A percentile compares a stretch with the other conserved stretches of the same genome.
Evolutionary conservation across 441 rosid genomes (phyloP).

Genomic region (Pelargonium australe): DNA sequence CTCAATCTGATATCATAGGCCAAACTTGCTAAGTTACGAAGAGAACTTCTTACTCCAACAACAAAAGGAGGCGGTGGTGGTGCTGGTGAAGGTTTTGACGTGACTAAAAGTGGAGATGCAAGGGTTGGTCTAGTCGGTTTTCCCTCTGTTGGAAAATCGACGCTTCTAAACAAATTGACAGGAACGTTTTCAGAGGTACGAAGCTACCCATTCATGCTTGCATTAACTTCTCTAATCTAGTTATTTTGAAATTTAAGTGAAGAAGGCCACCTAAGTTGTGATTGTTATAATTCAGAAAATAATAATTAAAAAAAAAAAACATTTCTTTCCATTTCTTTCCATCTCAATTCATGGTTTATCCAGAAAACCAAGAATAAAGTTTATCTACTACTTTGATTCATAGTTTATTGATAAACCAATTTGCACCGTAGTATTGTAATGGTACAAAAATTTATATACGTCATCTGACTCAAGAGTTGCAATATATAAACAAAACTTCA

Average conservation of each 20-base stretch:
- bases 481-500: too few relatives aligned
- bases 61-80: slow-evolving; percentile 75
- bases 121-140: slow-evolving; percentile 95
- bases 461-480: too few relatives aligned
- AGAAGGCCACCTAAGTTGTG: neutral
- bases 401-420: too few relatives aligned
- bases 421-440: too few relatives aligned
- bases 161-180: slow-evolving; percentile 78
- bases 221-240: neutral
- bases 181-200: slow-evolving; percentile 94
- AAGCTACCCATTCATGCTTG: neutral
- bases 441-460: too few relatives aligned
- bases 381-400: too few relatives aligned
- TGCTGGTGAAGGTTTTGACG: slow-evolving; percentile 96
- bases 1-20: slow-evolving; percentile 41
- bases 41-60: slow-evolving; percentile 87
- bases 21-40: slow-evolving; percentile 83
- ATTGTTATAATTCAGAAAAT: neutral
- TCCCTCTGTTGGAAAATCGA: slow-evolving; percentile 96
- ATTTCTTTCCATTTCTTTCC: too few relatives aligned
- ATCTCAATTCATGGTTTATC: too few relatives aligned
- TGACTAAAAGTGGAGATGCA: slow-evolving; percentile 92
- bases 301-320: too few relatives aligned
- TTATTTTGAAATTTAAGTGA: neutral
- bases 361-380: too few relatives aligned